These are phyloP conservation scores for Salix dunnii DNA, from an alignment of 345 rosid species.

Conservation along the genomic window DNA sequence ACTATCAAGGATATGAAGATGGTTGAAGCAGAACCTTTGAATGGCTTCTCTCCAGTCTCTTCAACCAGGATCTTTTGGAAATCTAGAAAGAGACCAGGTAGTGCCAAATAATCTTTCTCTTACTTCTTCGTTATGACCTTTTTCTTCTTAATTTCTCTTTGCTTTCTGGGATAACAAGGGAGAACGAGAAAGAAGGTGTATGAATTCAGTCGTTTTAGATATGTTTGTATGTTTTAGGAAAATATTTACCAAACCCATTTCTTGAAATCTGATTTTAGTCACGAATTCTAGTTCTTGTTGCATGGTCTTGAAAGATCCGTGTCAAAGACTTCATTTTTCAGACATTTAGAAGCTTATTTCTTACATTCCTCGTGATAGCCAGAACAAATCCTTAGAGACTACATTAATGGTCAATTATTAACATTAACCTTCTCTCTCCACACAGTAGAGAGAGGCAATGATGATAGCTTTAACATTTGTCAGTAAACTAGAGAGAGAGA, in stretches of 20 bases:
- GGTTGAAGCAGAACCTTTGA: conserved; percentile 38
- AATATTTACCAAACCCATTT: background rate
- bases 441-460: background rate
- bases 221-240: background rate
- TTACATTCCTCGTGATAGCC: background rate
- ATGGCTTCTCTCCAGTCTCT: conserved; percentile 70
- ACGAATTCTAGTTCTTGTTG: background rate
- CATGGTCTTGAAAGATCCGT: background rate
- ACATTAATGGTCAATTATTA: background rate
- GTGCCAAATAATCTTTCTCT: background rate
- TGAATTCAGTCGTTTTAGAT: background rate
- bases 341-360: background rate
- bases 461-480: background rate
- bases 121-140: background rate
- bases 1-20: conserved; percentile 10
- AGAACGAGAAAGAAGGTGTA: background rate
- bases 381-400: background rate
- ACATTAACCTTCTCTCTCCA: background rate
- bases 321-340: background rate
- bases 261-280: background rate
- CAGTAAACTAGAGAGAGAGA: background rate
- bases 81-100: conserved; percentile 77
- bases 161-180: background rate
- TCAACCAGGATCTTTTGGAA: conserved; percentile 71
- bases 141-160: background rate